Base-by-base conservation (phyloP, 73 alveolate genomes). In the Stentor roeselii region DNA sequence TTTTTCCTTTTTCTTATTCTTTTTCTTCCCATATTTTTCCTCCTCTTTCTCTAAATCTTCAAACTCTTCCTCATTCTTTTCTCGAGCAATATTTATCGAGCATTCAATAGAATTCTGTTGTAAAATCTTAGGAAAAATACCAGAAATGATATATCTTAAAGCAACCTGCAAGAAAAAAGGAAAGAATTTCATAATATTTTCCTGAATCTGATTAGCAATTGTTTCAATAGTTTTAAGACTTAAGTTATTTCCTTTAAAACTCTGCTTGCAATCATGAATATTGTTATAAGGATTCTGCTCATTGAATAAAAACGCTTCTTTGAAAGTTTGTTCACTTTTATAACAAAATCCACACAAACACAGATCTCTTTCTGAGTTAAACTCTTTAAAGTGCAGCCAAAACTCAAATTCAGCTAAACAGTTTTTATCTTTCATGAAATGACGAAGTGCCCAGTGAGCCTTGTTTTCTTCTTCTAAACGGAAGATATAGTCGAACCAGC, bases 351-450 rank as follows among this genome's bases (percentile, higher is more conserved):
- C n/a, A n/a, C n/a, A n/a, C n/a, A n/a, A n/a, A n/a, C n/a, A n/a
- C 21, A 50, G 21, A 50, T 50, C 67, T 50, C 67, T 50, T 50
- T 21, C 67, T 50, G 21, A 50, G 21, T 2, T 21, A 1, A 67
- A 21, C 34, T 67, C 80, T 1, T 32, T 30, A 21, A 30, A 21
- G 2, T 67, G 80, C n/a, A 32, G 27, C 41, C 21, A 21, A 21
- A 67, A 21, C 37, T 67, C 80, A 67, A 30, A 67, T 67, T 67
- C 80, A 1, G n/a, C 50, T 1, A 67, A 32, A 1, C 15, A 1
- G 1, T 32, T 40, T 21, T 27, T 1, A 67, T 67, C 80, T 67
- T 40, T 67, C 80, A 67, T 67, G 34, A 67, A 67, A 67, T 67
- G 41, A 1, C 80, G 21, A 0, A 67, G 41, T 27, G 42, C 11